Base-by-base conservation (phyloP, 495 filamentous ascomycete genomes). In the Cercophora newfieldiana region DNA sequence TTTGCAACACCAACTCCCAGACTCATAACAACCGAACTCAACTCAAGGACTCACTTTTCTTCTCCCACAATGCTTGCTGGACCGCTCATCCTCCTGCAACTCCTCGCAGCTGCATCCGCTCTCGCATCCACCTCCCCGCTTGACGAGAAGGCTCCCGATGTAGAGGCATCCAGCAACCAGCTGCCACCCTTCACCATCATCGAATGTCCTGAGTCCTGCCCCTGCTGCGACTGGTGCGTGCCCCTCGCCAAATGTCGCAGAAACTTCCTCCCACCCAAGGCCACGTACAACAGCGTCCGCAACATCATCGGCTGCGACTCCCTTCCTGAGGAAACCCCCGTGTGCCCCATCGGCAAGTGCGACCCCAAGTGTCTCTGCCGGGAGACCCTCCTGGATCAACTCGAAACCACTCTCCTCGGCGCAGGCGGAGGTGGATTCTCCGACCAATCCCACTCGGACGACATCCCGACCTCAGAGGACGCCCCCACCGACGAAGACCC, bases 251-350 rank as follows among this genome's bases (percentile, higher is more conserved):
- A 22, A 57, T 25, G 24, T 5, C 21, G 49, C 49, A 51, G n/a
- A 7, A 6, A n/a, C 54, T 28, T 28, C 22, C 5, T 30, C 24
- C 10, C 49, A 14, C 49, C 33, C 7, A 44, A 57, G 54, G 5
- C 22, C 54, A 57, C 54, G 19, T 57, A 57, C 54, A 57, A 57
- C 54, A 57, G 24, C 24, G 19, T 57, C 54, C 54, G 54, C 54
- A 57, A 57, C 25, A 3, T 57, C 54, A 57, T 57, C 54, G 54
- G 54, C 54, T 57, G 54, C 54, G 54, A 57, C 4, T 57, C 54
- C 25, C 54, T 57, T 25, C 54, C 54, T 25, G 54, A 57, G 25
- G 54, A 57, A 57, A 57, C 54, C 54, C 54, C 54, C 54, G 54
- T 57, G 24, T 57, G 54, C n/a, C 54, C 54, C 54, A 18, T 57